Evolutionary conservation across 768 basidiomycete species (phyloP).

Genomic region (Mycena vitilis): DNA sequence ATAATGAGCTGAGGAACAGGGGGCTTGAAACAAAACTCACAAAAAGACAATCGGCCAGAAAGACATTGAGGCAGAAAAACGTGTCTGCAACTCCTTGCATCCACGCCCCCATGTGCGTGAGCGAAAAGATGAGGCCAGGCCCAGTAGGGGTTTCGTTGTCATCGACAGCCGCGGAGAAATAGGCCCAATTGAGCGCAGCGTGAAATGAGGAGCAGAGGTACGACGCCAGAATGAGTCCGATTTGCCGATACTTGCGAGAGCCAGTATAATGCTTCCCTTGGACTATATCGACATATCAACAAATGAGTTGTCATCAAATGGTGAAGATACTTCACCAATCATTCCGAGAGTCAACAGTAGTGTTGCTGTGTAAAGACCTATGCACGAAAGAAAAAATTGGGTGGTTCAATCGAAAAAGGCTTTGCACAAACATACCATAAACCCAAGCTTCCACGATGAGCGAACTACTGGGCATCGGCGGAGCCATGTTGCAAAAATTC

Average conservation of each 20-base stretch:
- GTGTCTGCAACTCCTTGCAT: slow-evolving; percentile 16
- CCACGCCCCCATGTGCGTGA: slow-evolving; percentile 20
- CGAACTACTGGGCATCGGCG: slow-evolving; percentile 18
- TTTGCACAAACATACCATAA: slow-evolving; percentile 6
- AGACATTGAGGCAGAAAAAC: slow-evolving; percentile 24
- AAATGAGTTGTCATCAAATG: not conserved
- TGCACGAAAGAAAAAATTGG: not conserved
- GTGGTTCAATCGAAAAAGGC: not conserved
- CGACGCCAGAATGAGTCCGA: slow-evolving; percentile 16
- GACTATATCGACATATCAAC: not conserved
- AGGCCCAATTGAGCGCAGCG: slow-evolving; percentile 21
- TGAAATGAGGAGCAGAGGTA: slow-evolving; percentile 26
- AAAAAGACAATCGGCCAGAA: slow-evolving; percentile 22
- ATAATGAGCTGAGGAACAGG: not conserved
- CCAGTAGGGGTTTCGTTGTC: slow-evolving; percentile 24
- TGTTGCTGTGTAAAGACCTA: slow-evolving; percentile 12
- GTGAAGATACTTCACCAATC: slow-evolving; percentile 1
- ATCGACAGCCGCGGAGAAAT: slow-evolving; percentile 18
- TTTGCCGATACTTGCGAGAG: slow-evolving; percentile 5
- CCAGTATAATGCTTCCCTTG: not conserved
- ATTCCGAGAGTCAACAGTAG: slow-evolving; percentile 17
- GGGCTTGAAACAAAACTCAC: not conserved
- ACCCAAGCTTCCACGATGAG: slow-evolving; percentile 28
- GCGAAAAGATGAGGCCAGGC: slow-evolving; percentile 21
- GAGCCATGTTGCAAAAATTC: slow-evolving; percentile 3